Percentiles rank a stretch among this genome's conserved stretches.
phyloP scores from a whole-genome alignment of 1,284 basidiomycete genomes.

The Leccinum huronense region DNA sequence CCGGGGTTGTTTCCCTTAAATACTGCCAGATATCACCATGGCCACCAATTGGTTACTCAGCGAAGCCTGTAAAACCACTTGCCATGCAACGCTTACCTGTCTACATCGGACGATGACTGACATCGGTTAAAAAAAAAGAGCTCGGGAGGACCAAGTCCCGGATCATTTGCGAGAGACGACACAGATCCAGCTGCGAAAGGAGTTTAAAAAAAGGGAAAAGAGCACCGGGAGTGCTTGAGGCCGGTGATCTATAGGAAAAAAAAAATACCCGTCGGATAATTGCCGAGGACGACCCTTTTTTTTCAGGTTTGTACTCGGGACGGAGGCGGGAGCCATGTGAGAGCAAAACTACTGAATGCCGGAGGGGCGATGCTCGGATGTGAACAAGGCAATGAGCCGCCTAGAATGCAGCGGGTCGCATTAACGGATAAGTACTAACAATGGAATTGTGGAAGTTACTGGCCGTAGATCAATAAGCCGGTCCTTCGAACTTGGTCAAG shows the following conservation, averaged over 20 bases:
- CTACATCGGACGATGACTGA: not conserved
- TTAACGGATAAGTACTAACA: not conserved
- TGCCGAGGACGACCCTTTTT: not conserved
- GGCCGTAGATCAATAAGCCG: not conserved
- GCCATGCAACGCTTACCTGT: not conserved
- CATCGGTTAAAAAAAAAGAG: not conserved
- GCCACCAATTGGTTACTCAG: not conserved
- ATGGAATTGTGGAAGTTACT: not conserved
- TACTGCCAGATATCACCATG: not conserved
- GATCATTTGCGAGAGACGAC: not conserved
- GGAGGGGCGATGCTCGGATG: not conserved
- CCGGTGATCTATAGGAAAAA: not conserved
- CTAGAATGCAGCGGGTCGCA: not conserved
- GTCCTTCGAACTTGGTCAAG: not conserved
- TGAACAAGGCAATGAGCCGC: not conserved
- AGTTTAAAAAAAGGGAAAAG: not conserved
- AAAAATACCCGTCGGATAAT: not conserved
- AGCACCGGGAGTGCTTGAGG: not conserved
- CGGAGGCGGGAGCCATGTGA: not conserved
- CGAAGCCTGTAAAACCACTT: not conserved
- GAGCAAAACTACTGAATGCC: not conserved
- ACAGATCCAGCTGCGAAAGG: not conserved
- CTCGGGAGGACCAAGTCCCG: not conserved
- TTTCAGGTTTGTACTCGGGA: not conserved
- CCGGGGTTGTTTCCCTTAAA: not conserved